A percentile compares a stretch with the other conserved stretches of the same genome.
These are phyloP conservation scores for Lepiota subincarnata DNA, from an alignment of 768 basidiomycete genomes.

Conservation along the genomic window DNA sequence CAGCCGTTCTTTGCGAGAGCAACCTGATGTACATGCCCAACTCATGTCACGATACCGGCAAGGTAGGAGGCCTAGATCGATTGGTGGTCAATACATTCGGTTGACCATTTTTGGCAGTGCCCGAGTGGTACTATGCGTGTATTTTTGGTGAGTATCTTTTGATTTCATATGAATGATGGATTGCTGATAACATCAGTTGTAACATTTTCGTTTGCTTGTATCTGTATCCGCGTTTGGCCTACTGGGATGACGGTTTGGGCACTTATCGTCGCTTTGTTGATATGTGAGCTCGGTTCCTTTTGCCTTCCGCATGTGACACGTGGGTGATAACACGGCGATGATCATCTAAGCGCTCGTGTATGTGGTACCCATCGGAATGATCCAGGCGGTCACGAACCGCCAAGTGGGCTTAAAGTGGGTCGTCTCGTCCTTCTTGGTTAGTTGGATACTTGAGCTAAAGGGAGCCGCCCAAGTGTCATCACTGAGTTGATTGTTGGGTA, in stretches of 20 bases:
- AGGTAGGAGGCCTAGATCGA: conserved; percentile 22
- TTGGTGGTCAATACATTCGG: neutral
- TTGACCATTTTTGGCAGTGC: conserved; percentile 35
- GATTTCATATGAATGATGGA: neutral
- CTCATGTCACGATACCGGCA: conserved; percentile 55
- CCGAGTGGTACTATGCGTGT: conserved; percentile 59
- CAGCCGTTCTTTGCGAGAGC: conserved; percentile 45
- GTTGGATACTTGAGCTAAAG: neutral
- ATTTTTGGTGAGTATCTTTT: conserved; percentile 34
- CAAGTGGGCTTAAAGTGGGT: conserved; percentile 55
- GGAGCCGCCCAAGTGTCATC: conserved; percentile 45
- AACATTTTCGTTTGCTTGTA: conserved; percentile 57
- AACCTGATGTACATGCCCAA: conserved; percentile 56
- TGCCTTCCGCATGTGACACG: neutral
- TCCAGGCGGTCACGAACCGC: conserved; percentile 79
- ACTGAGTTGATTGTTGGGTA: conserved; percentile 73
- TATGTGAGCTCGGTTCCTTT: conserved; percentile 27
- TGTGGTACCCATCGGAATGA: conserved; percentile 73
- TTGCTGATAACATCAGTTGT: conserved; percentile 25
- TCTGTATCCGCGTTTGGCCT: conserved; percentile 63
- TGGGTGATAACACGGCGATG: conserved; percentile 5
- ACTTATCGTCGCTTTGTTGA: conserved; percentile 46
- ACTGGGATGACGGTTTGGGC: conserved; percentile 69
- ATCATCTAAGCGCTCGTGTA: conserved; percentile 43
- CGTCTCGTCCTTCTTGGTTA: neutral